Base-by-base conservation (phyloP, 1,284 basidiomycete species). In the Boletus mariae region DNA sequence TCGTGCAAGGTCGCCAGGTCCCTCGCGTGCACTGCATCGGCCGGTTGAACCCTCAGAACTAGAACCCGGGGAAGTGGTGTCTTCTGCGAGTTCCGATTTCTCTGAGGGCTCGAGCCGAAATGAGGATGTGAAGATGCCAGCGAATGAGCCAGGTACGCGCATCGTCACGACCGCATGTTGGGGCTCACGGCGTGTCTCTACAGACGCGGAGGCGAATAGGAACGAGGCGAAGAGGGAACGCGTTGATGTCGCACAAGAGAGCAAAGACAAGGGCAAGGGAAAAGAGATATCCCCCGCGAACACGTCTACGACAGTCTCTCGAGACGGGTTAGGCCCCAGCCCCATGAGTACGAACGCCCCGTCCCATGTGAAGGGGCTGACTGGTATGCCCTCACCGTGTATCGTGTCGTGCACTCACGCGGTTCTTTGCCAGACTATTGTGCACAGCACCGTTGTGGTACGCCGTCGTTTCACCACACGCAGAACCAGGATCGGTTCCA, bases 401-500 rank as follows among this genome's bases (percentile, higher is more conserved):
- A 13, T 20, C 9, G 12, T 9, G 4, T 26, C 37, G 32, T 15
- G 31, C 10, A 20, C 12, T 44, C 29, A 48, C 11, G 35, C 29
- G 7, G 2, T 12, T 20, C 44, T 26, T 45, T 34, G 26, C 6
- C 45, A 74, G 73, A 75, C 29, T 65, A 70, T 52, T 77, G 75
- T 46, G 43, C 51, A 7, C 59, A 43, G 11, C 55, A 60, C n/a
- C 47, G 52, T 1, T 37, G 64, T 13, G 57, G 59, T 4, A 45
- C 38, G 4, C 75, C 77, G 0, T 65, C 62, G 51, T 73, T 76
- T 52, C 64, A 62, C 43, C 59, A 72, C 28, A 61, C 62, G 51
- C 55, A 61, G 17, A 52, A 59, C 55, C 34, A 51, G 9, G 45
- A 12, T 26, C 50, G 35, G 34, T 45, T 38, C 32, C 49, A 38